Conservation (phyloP, 768 basidiomycete species). For the Pleurotus sapidus region DNA sequence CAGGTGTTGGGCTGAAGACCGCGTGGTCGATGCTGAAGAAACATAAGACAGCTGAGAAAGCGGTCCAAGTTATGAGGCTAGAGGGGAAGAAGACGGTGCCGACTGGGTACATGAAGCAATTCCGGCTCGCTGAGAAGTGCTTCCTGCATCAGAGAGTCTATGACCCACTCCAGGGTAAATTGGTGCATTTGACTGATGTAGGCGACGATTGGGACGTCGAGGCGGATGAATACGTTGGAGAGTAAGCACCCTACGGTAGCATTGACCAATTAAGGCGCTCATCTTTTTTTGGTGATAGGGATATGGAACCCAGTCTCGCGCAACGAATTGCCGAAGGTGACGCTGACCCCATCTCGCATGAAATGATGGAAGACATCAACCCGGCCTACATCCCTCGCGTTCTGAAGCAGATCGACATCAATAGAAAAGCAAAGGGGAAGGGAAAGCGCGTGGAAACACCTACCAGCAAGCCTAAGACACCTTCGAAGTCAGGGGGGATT, state of each 20-base stretch:
- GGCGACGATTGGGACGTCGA: constrained; percentile 53
- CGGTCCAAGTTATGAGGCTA: constrained; percentile 66
- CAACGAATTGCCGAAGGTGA: constrained; percentile 66
- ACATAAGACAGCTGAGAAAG: constrained; percentile 84
- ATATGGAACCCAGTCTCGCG: constrained; percentile 63
- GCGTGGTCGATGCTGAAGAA: constrained; percentile 80
- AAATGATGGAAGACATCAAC: constrained; percentile 79
- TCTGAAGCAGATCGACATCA: constrained; percentile 29
- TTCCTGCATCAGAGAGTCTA: constrained; percentile 94
- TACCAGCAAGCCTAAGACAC: constrained; percentile 10
- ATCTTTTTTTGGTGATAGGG: constrained; percentile 36
- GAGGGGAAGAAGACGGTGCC: constrained; percentile 89
- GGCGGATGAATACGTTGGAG: constrained; percentile 70
- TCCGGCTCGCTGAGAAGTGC: constrained; percentile 83
- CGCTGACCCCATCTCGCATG: constrained; percentile 63
- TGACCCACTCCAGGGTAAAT: constrained; percentile 59
- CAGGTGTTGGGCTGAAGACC: constrained; percentile 92
- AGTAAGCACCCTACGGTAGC: constrained; percentile 36
- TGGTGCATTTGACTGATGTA: constrained; percentile 72
- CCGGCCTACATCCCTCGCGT: constrained; percentile 55
- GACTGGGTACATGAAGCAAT: constrained; percentile 67
- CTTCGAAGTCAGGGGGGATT: constrained; percentile 32
- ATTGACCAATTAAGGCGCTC: background rate
- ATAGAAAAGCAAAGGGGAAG: constrained; percentile 35
- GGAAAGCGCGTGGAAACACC: constrained; percentile 41